phyloP scores from a whole-genome alignment of 805 yeast species.

The Wickerhamomyces canadensis region DNA sequence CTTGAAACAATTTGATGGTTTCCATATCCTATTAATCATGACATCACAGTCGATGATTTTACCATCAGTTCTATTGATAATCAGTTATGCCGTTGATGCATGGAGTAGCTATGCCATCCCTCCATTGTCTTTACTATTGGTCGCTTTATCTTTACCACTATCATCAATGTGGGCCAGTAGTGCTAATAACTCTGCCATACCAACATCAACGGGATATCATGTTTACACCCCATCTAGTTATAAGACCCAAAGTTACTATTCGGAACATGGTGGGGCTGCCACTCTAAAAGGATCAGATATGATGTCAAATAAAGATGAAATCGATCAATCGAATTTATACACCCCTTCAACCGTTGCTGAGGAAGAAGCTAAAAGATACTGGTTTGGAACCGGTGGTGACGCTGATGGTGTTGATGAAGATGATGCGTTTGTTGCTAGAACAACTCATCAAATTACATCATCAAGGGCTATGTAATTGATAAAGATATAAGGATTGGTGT shows the following conservation, averaged over 20 bases:
- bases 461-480: not conserved
- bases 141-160: conserved; percentile 71
- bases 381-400: conserved; percentile 21
- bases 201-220: conserved; percentile 30
- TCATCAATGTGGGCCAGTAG: conserved; percentile 87
- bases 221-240: conserved; percentile 2
- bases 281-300: no score
- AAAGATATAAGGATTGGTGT: not conserved
- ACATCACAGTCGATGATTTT: conserved; percentile 73
- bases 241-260: conserved; percentile 13
- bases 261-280: conserved; percentile 12
- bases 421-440: conserved; percentile 14
- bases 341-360: conserved; percentile 32
- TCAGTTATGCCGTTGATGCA: conserved; percentile 39
- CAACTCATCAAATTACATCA: conserved; percentile 17
- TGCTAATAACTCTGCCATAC: conserved; percentile 42
- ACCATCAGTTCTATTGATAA: conserved; percentile 65
- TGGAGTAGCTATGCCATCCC: conserved; percentile 34
- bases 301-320: no score
- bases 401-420: conserved; percentile 14
- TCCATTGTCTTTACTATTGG: conserved; percentile 53
- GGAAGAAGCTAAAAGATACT: conserved; percentile 29
- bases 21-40: conserved; percentile 79
- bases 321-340: conserved; percentile 15
- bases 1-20: conserved; percentile 71